Evolutionary conservation across 257 asterid species (phyloP), one percentile per base, ranked within the genome.

Genomic region (Coffea canephora): DNA sequence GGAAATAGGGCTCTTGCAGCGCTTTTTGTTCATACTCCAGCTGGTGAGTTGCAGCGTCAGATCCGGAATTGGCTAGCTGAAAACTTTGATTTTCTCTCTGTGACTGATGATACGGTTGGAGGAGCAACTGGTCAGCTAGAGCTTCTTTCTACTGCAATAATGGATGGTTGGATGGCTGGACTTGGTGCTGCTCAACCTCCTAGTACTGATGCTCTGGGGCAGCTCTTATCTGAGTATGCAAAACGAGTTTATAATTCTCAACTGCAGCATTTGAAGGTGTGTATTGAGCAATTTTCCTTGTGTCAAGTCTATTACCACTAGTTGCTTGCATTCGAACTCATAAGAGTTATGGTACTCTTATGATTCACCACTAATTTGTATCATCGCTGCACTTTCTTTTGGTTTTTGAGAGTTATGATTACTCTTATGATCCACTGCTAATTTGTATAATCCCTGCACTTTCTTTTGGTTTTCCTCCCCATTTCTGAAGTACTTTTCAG

Each of bases 101-200:
- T 92, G 23, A 89, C 91, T 77, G 97, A 94, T 86, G 97, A 94
- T 83, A 77, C 90, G 18, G 79, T 89, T 77, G 95, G 97, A 48
- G 99, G 98, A 82, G 89, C 96, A 64, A 91, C 97, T 71, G 97
- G 97, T 82, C 98, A 94, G 87, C 88, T 96, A 31, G 99, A 96
- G 88, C 99, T 96, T 88, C 96, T 96, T 77, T 96, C 99, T 66
- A 96, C 99, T 74, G 99, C 99, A 64, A 91, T 96, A 81, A 96
- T 96, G 99, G 99, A 96, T 83, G 99, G 99, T 78, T 96, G 99
- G 99, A 96, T 96, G 99, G 98, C 99, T 76, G 99, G 99, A 77
- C 96, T 96, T 78, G 99, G 99, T 78, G 95, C 98, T 76, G 99
- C 99, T 73, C 88, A 84, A 73, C 97, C 93, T 78, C 99, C 99